These are phyloP conservation scores for Ophiostoma pallidulum DNA, from an alignment of 2,329 filamentous ascomycete genomes.

Conservation along the genomic window DNA sequence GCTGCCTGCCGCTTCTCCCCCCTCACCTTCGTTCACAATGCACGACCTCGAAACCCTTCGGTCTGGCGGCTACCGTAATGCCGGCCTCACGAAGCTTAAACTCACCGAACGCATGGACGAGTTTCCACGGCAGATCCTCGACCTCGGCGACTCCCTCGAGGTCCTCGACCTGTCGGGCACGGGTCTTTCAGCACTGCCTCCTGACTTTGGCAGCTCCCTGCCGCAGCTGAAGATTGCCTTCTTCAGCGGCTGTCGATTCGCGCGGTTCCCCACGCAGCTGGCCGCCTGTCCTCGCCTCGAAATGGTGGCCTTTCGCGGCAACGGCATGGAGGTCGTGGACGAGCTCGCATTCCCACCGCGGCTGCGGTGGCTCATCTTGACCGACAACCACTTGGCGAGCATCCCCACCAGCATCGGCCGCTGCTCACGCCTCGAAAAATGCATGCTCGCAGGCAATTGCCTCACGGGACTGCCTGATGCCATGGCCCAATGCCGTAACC, in stretches of 20 bases:
- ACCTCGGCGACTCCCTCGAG: conserved; percentile 32
- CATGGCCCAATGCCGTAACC: conserved; percentile 34
- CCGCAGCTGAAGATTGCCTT: conserved; percentile 37
- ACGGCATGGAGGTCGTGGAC: conserved; percentile 33
- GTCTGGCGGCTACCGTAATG: conserved; percentile 23
- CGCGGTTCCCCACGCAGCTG: conserved; percentile 31
- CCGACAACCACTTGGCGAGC: conserved; percentile 31
- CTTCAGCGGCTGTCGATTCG: conserved; percentile 37
- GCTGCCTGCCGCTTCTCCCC: too few relatives aligned
- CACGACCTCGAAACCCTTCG: conserved; percentile 25
- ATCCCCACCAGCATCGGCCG: conserved; percentile 34
- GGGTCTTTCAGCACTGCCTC: conserved; percentile 31
- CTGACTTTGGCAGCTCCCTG: conserved; percentile 28
- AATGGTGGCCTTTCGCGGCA: conserved; percentile 40
- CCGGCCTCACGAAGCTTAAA: conserved; percentile 27
- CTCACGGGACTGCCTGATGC: conserved; percentile 30
- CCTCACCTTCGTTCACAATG: too few relatives aligned
- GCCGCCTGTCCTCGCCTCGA: conserved; percentile 35
- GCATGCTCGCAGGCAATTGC: conserved; percentile 39
- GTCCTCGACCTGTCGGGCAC: conserved; percentile 41
- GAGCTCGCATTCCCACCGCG: conserved; percentile 31
- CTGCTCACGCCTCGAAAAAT: conserved; percentile 36
- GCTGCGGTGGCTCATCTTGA: conserved; percentile 40
- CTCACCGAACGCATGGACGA: conserved; percentile 24
- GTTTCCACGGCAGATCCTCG: conserved; percentile 33